Evolutionary conservation across 108 stramenopile genomes (phyloP).

Genomic region (Skeletonema tropicum): DNA sequence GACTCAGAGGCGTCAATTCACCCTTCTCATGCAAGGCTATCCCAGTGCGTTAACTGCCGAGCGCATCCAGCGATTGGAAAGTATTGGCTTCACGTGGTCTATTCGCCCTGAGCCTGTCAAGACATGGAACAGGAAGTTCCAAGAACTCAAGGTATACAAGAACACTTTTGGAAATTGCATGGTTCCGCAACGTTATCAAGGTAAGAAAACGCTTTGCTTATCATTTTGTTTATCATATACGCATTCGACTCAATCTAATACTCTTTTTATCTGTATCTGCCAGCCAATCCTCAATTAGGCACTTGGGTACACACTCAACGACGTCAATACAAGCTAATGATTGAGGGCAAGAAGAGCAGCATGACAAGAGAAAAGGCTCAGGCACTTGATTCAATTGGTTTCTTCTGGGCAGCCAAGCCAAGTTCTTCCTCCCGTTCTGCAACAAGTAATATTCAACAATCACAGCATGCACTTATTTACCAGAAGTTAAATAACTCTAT

Average conservation of each 20-base stretch:
- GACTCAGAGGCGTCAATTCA: slow-evolving; percentile 61
- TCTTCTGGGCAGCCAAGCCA: slow-evolving; percentile 54
- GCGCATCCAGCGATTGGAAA: slow-evolving; percentile 58
- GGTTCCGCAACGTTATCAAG: slow-evolving; percentile 63
- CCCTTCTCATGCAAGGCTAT: slow-evolving; percentile 24
- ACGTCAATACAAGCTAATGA: slow-evolving; percentile 45
- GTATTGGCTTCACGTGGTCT: slow-evolving; percentile 75
- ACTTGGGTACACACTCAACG: slow-evolving; percentile 51
- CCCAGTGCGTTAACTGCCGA: slow-evolving; percentile 57
- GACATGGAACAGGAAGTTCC: slow-evolving; percentile 27
- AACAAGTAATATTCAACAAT: not conserved
- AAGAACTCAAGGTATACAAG: slow-evolving; percentile 53
- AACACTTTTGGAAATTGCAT: slow-evolving; percentile 55
- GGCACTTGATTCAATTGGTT: slow-evolving; percentile 50
- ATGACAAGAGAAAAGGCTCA: slow-evolving; percentile 55
- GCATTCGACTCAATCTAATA: not conserved
- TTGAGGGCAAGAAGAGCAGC: slow-evolving; percentile 49
- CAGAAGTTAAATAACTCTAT: not conserved
- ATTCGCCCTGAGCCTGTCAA: slow-evolving; percentile 23
- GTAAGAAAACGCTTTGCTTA: not conserved
- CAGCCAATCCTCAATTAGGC: slow-evolving; percentile 34
- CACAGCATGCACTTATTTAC: not conserved
- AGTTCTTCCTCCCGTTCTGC: not conserved
- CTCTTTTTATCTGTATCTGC: not conserved
- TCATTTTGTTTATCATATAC: not conserved